A percentile compares a stretch with the other conserved stretches of the same genome.
phyloP scores from a whole-genome alignment of 2,329 filamentous ascomycete genomes.

The Penicillium sp. region DNA sequence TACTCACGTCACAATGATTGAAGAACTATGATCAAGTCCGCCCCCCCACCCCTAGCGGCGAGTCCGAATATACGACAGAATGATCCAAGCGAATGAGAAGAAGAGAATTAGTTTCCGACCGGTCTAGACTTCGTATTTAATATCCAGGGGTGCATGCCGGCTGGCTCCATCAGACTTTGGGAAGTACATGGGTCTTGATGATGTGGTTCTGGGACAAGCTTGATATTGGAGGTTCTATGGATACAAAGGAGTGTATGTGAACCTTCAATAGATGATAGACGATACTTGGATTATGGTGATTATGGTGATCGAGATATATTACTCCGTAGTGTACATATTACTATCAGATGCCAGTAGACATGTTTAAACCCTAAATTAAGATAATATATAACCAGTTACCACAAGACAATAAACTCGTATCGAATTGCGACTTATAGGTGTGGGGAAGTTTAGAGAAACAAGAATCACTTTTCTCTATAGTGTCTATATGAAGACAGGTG shows the following conservation, averaged over 20 bases:
- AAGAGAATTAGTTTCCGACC: neutral
- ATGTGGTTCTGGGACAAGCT: neutral
- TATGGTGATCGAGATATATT: neutral
- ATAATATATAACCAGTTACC: neutral
- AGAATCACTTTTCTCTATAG: constrained; percentile 10
- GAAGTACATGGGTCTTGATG: neutral
- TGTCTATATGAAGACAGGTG: constrained; percentile 1
- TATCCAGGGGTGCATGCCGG: neutral
- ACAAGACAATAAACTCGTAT: neutral
- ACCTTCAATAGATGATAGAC: neutral
- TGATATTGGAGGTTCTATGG: neutral
- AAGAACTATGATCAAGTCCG: neutral
- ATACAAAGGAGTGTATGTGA: neutral
- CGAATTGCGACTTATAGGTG: neutral
- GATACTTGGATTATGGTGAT: neutral
- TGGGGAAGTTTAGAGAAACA: neutral
- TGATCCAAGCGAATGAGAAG: neutral
- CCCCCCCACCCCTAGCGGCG: neutral
- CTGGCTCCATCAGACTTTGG: neutral
- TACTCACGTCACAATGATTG: neutral
- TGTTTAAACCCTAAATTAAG: too few relatives aligned
- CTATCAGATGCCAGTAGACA: neutral
- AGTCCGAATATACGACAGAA: neutral
- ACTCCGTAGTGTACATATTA: neutral
- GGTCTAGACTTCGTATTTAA: constrained; percentile 1